Conservation (phyloP, 2,329 filamentous ascomycete genomes). For the Colletotrichum brevisporum region DNA sequence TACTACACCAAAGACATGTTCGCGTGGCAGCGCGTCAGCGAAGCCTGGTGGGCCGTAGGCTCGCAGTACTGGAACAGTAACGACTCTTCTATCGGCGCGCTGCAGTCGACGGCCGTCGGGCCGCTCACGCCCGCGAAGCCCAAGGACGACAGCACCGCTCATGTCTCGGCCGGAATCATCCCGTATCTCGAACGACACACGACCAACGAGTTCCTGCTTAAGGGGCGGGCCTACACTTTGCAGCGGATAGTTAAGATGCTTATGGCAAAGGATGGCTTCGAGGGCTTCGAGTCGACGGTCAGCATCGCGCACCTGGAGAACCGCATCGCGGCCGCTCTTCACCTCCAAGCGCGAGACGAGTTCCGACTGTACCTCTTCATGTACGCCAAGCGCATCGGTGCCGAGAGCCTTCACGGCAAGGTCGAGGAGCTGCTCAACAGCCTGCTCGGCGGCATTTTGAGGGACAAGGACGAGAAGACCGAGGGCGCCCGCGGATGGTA, state of each 20-base stretch:
- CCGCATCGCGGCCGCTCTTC: conserved; percentile 88
- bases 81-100: conserved; percentile 86
- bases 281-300: conserved; percentile 90
- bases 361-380: conserved; percentile 96
- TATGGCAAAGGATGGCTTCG: conserved; percentile 89
- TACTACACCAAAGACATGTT: conserved; percentile 89
- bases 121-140: conserved; percentile 63
- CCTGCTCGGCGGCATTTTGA: conserved; percentile 80
- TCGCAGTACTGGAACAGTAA: conserved; percentile 99
- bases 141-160: conserved; percentile 64
- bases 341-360: conserved; percentile 88
- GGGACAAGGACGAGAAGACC: conserved; percentile 66
- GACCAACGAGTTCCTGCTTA: conserved; percentile 90
- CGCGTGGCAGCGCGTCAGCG: conserved; percentile 94
- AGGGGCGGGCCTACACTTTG: conserved; percentile 91
- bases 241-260: conserved; percentile 93
- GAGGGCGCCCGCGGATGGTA: conserved; percentile 72
- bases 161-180: conserved; percentile 91
- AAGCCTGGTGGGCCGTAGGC: conserved; percentile 97
- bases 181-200: conserved; percentile 95
- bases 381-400: conserved; percentile 96
- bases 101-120: conserved; percentile 80
- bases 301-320: conserved; percentile 97
- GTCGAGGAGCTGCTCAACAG: conserved; percentile 92
- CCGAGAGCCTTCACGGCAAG: conserved; percentile 88